Evolutionary conservation across 2,329 filamentous ascomycete genomes (phyloP).

Genomic region (Diaporthe citriasiana): DNA sequence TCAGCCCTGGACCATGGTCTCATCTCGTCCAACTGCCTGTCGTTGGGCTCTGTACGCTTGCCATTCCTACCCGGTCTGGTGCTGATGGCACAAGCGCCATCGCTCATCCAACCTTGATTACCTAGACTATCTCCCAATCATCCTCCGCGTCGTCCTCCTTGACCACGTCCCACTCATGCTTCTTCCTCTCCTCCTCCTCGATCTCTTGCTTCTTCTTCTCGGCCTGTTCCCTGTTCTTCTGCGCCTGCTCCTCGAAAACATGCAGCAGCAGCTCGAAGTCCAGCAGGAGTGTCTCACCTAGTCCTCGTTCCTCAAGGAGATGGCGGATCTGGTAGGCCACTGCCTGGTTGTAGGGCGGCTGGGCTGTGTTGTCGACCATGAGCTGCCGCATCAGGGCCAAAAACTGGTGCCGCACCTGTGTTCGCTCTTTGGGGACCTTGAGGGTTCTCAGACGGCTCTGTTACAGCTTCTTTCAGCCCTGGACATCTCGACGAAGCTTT

Average conservation of each 20-base stretch:
- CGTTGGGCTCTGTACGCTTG: not conserved
- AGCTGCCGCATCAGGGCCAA: not conserved
- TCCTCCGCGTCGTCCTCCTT: conserved; percentile 18
- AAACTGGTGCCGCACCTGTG: not conserved
- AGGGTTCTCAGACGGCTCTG: conserved; percentile 22
- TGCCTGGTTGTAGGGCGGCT: not conserved
- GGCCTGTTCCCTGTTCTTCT: not conserved
- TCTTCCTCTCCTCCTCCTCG: conserved; percentile 6
- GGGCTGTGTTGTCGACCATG: not conserved
- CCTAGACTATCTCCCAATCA: conserved; percentile 28
- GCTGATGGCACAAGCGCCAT: not conserved
- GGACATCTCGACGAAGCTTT: too few relatives aligned
- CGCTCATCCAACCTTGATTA: not conserved
- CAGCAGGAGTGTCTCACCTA: conserved; percentile 7
- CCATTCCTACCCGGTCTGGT: not conserved
- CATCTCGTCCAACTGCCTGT: not conserved
- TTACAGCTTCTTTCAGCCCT: not conserved
- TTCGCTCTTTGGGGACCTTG: not conserved
- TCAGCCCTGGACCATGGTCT: not conserved
- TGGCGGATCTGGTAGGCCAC: not conserved
- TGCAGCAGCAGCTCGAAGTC: conserved; percentile 25
- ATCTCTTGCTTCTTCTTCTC: not conserved
- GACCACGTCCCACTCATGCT: conserved; percentile 35
- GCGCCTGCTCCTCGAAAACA: not conserved
- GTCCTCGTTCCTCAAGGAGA: not conserved